Base-by-base conservation (phyloP, 768 basidiomycete genomes). In the Calocybe gangraenosa region DNA sequence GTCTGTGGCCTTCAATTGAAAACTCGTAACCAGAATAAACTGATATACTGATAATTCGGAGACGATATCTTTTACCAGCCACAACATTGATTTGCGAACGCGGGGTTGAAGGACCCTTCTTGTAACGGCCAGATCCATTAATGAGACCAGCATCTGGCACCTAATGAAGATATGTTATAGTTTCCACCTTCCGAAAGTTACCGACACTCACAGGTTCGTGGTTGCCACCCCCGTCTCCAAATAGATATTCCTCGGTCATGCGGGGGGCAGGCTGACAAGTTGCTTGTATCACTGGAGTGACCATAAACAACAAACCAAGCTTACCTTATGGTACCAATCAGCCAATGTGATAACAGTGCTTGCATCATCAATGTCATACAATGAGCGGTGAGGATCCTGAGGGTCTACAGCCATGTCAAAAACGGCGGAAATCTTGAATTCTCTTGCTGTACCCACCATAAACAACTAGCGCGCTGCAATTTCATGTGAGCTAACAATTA, bases 341-440 rank as follows among this genome's bases (percentile, higher is more conserved):
- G 59, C 60, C 0, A 71, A 53, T 1, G 68, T 67, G 32, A 71
- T 64, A 23, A 78, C 54, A 7, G 76, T 78, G 19, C n/a, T 43
- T 13, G 40, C 47, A 15, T 48, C 41, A 37, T 48, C 47, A 9
- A 54, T 33, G 17, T 52, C 48, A 35, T 68, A 70, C 35, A 62
- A 53, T 28, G 45, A 22, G 19, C 36, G 39, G 31, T 58, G 56
- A 32, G 67, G 65, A 46, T 69, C 67, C 6, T 52, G 5, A 7
- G 62, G 63, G 34, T 74, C 47, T 48, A 22, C 47, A 23, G 23
- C 22, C 23, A 22, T 18, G 14, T 44, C 13, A 60, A 7, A n/a
- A 3, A 8, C 3, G 15, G 5, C 62, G 28, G 52, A 43, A 35
- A 13, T 40, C 35, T 11, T 65, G 62, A 47, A 7, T 35, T 66